These are phyloP conservation scores for Blastobotrys americana DNA, from an alignment of 805 yeast genomes.

Conservation along the genomic window DNA sequence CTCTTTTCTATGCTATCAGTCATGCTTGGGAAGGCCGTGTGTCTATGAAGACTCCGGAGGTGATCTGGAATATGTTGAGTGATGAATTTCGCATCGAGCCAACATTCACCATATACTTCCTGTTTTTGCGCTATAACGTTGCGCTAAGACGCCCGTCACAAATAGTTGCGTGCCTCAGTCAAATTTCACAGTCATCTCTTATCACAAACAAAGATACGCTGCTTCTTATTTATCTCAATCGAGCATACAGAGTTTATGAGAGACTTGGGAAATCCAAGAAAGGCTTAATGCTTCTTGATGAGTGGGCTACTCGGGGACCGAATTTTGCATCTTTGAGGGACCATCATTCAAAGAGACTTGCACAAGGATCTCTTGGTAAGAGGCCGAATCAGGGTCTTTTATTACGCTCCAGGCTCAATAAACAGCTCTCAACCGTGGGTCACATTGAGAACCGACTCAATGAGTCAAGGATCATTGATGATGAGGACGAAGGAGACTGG, in stretches of 20 bases:
- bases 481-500: background rate
- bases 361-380: too few relatives aligned
- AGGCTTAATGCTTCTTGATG: background rate
- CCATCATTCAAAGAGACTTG: too few relatives aligned
- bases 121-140: background rate
- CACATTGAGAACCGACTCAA: background rate
- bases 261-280: background rate
- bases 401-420: background rate
- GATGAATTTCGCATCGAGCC: background rate
- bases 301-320: background rate
- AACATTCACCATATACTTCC: conserved; percentile 1
- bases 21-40: background rate
- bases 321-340: background rate
- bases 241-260: background rate
- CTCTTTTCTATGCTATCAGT: conserved; percentile 20
- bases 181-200: background rate
- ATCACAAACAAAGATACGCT: background rate
- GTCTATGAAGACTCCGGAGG: background rate
- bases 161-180: background rate
- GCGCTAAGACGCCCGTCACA: background rate
- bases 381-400: too few relatives aligned
- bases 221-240: background rate
- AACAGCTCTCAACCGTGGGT: background rate
- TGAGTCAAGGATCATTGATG: background rate
- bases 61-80: background rate